These are phyloP conservation scores for Fusarium proliferatum DNA, from an alignment of 2,329 filamentous ascomycete genomes.

Conservation along the genomic window DNA sequence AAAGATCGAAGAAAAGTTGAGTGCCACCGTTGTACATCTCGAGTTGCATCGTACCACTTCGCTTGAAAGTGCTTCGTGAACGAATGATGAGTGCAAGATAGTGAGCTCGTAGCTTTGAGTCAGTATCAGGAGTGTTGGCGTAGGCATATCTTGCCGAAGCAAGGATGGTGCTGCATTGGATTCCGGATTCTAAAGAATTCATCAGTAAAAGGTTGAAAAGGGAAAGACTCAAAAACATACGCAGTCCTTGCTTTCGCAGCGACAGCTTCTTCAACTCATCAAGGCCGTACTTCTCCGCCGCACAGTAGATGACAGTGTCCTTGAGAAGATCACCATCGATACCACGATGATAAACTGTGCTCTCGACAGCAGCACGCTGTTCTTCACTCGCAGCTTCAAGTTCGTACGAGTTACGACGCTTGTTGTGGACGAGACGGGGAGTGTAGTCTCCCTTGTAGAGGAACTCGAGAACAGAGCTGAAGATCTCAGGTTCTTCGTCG, in stretches of 20 bases:
- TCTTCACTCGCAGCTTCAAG: conserved; percentile 72
- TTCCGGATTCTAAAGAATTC: conserved; percentile 69
- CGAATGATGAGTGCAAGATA: conserved; percentile 94
- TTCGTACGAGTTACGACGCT: conserved; percentile 82
- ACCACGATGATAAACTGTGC: conserved; percentile 75
- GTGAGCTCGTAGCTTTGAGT: conserved; percentile 90
- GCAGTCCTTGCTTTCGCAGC: conserved; percentile 88
- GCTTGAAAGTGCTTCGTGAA: conserved; percentile 87
- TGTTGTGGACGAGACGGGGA: conserved; percentile 84
- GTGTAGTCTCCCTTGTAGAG: conserved; percentile 96
- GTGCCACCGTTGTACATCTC: conserved; percentile 91
- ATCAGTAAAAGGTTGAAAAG: conserved; percentile 3
- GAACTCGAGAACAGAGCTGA: conserved; percentile 90
- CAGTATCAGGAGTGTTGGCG: conserved; percentile 85
- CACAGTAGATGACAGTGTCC: conserved; percentile 91
- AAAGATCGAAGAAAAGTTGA: conserved; percentile 90
- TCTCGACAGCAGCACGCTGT: conserved; percentile 62
- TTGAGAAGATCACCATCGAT: conserved; percentile 78
- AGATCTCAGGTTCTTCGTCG: conserved; percentile 89
- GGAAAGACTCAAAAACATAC: conserved; percentile 55
- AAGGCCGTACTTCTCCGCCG: conserved; percentile 84
- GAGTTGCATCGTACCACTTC: conserved; percentile 93
- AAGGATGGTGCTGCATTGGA: conserved; percentile 86
- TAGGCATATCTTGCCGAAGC: conserved; percentile 91
- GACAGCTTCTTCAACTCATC: conserved; percentile 87